Base-by-base conservation (phyloP, 164 flowering plant genomes). In the Aristolochia fimbriata region DNA sequence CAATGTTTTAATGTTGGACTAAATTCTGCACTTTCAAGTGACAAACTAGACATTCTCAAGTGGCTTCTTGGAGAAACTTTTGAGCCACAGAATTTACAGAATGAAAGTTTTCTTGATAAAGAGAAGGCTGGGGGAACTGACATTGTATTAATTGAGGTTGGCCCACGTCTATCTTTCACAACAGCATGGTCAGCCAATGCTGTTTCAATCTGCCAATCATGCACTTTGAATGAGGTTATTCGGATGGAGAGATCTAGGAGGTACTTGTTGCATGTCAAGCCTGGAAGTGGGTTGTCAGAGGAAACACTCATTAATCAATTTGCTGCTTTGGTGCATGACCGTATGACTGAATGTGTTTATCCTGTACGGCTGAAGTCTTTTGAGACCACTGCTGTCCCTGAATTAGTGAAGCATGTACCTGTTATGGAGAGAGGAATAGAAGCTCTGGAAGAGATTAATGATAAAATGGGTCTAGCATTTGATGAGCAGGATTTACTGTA, bases 111-210 rank as follows among this genome's bases (percentile, higher is more conserved):
- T 69, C 81, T 88, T 62, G 82, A 77, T 45, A 67, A 72, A 63
- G 82, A 80, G 70, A 64, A 22, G 60, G 66, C 51, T 55, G 69
- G 70, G 16, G 81, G 77, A 2, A 27, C 67, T 25, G 55, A 49
- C 51, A 41, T 74, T 22, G 80, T 80, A 23, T 65, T 89, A 16
- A 71, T 89, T 52, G 98, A 92, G 76, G 96, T 92, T 62, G 96
- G 98, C 21, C 96, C 98, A 8, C 78, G 98, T 43, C 60, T 92
- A 59, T 89, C 93, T 17, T 92, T 92, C 61, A 87, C 96, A 6
- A 88, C 98, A 3, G 95, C 98, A 24, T 92, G 98, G 98, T 92
- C 96, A 55, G 70, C 96, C 20, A 92, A 92, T 84, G 98, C 93
- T 58, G 96, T 92, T 0, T 92, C 98, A 0, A 84, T 89, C 57